Evolutionary conservation across 1,284 basidiomycete genomes (phyloP).

Genomic region (Cryptococcus neoformans): DNA sequence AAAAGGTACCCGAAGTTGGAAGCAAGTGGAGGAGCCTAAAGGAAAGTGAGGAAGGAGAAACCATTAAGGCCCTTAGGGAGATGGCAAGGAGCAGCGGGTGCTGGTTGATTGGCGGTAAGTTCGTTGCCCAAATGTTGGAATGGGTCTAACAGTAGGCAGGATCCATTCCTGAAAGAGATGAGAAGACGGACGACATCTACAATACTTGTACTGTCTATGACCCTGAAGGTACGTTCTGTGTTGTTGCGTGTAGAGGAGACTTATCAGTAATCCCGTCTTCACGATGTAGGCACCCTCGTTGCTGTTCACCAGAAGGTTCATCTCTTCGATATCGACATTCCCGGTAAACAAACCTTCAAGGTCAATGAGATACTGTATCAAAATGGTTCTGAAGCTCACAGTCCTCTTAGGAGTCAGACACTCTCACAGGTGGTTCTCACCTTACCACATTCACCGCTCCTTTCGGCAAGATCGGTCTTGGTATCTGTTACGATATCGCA

Average conservation of each 20-base stretch:
- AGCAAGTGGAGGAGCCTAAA: conserved; percentile 5
- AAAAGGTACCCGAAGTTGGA: conserved; percentile 60
- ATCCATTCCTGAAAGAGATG: conserved; percentile 81
- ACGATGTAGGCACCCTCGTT: conserved; percentile 67
- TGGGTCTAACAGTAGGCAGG: conserved; percentile 53
- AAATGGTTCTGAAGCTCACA: too few species aligned
- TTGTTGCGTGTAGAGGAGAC: too few species aligned
- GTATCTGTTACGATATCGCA: conserved; percentile 55
- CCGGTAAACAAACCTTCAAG: conserved; percentile 95
- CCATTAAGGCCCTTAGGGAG: conserved; percentile 74
- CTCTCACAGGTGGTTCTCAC: conserved; percentile 72
- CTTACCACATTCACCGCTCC: conserved; percentile 84
- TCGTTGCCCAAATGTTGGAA: not conserved
- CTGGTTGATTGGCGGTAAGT: conserved; percentile 87
- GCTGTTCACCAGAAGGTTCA: conserved; percentile 92
- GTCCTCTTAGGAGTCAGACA: conserved; percentile 65
- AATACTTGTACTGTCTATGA: conserved; percentile 92
- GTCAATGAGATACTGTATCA: conserved; percentile 46
- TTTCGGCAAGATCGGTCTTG: conserved; percentile 51
- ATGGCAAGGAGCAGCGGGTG: conserved; percentile 75
- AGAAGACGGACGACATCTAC: conserved; percentile 65
- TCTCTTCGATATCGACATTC: conserved; percentile 97
- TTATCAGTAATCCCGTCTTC: too few species aligned
- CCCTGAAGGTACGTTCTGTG: conserved; percentile 60
- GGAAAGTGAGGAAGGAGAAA: conserved; percentile 60